A percentile compares a stretch with the other conserved stretches of the same genome.
Conservation (phyloP, 1,139 yeast species). For the Suhomyces yuchorum region DNA sequence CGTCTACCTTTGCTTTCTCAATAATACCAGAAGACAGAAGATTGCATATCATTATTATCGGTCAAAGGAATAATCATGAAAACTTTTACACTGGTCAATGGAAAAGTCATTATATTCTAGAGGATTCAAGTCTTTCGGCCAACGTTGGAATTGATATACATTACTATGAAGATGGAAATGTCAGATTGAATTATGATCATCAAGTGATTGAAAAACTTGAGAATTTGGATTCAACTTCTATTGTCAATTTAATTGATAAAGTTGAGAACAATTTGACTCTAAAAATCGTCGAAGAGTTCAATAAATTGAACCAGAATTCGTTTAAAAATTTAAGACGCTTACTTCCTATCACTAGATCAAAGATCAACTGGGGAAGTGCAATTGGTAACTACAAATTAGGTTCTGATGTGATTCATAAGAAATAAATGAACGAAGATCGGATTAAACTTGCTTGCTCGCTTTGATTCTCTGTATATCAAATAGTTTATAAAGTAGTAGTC, state of each 20-base stretch:
- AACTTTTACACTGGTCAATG: slow-evolving; percentile 93
- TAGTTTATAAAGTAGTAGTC: neutral
- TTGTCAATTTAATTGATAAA: slow-evolving; percentile 54
- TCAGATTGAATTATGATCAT: slow-evolving; percentile 64
- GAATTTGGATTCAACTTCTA: slow-evolving; percentile 26
- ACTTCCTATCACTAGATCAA: slow-evolving; percentile 87
- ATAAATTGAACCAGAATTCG: slow-evolving; percentile 71
- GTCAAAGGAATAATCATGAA: slow-evolving; percentile 69
- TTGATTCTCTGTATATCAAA: neutral
- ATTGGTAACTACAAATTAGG: slow-evolving; percentile 90
- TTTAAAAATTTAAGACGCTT: slow-evolving; percentile 88
- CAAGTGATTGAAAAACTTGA: slow-evolving; percentile 27
- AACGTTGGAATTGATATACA: slow-evolving; percentile 72
- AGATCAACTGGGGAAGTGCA: slow-evolving; percentile 93
- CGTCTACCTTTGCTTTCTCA: slow-evolving; percentile 51
- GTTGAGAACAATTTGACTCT: slow-evolving; percentile 67
- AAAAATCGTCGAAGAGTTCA: slow-evolving; percentile 63
- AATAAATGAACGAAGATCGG: neutral
- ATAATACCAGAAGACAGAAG: slow-evolving; percentile 39
- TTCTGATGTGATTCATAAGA: slow-evolving; percentile 63
- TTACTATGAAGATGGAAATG: slow-evolving; percentile 96
- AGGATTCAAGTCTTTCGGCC: slow-evolving; percentile 49
- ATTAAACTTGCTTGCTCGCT: neutral
- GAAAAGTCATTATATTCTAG: slow-evolving; percentile 64
- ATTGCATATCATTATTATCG: slow-evolving; percentile 50